Base-by-base conservation (phyloP, 2,329 filamentous ascomycete species). In the Escovopsis sp. region DNA sequence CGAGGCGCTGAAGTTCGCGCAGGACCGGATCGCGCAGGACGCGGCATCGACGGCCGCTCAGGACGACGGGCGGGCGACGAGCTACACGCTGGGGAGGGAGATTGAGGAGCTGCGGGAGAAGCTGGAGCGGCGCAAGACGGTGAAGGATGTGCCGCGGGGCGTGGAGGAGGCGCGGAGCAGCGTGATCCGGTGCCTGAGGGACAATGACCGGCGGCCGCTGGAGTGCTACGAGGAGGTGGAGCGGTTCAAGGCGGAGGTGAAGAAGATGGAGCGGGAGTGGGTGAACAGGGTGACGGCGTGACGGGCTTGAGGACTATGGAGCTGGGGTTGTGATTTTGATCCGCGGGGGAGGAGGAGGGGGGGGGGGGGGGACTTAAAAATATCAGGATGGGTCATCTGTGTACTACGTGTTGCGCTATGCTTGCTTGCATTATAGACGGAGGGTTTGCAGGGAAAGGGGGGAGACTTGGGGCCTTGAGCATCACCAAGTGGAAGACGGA, bases 171-270 rank as follows among this genome's bases (percentile, higher is more conserved):
- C 87, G 15, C 81, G 86, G 61, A 69, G 75, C 51, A 76, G 80
- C 45, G 78, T 95, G 43, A 76, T 91, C 48, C 72, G 74, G 53
- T 96, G 89, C 60, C 68, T 96, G 68, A 71, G 83, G 47, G 72
- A 81, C 55, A 81, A 95, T 61, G 88, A 95, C 63, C 72, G 86
- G 49, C 74, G 86, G 60, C 88, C 89, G 58, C 68, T 95, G 57
- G 84, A 95, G 68, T 96, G 89, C 72, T 95, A 84, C 83, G 74
- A 79, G 63, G 87, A 95, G 73, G 86, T 95, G 20, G 82, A 93
- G 66, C 71, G 70, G 15, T 96, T 96, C 63, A 94, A 88, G 75
- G 73, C 74, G 53, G 85, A 94, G 70, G 88, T 96, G 39, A 77
- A 83, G 51, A 78, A 76, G 66, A 62, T 95, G 63, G 89, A 95